Percentiles rank a stretch among this genome's conserved stretches.
phyloP scores from a whole-genome alignment of 2,329 filamentous ascomycete genomes.

The Colletotrichum gigasporum region DNA sequence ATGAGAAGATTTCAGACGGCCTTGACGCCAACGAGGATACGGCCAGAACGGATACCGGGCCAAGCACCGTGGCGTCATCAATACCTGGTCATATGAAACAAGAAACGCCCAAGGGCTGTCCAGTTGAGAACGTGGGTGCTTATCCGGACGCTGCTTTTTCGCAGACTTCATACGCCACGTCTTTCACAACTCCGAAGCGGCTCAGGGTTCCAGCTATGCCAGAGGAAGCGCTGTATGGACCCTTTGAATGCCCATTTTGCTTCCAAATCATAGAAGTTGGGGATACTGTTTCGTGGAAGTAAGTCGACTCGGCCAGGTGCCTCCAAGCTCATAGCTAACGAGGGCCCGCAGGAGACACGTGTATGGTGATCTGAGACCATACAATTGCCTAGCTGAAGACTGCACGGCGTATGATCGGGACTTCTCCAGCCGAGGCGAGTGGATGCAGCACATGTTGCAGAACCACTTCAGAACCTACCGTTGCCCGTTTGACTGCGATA shows the following conservation, averaged over 20 bases:
- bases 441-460: slow-evolving; percentile 37
- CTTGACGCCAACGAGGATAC: slow-evolving; percentile 31
- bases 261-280: slow-evolving; percentile 43
- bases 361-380: slow-evolving; percentile 48
- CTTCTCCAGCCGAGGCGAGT: slow-evolving; percentile 35
- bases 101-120: background rate
- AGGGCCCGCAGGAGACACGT: slow-evolving; percentile 49
- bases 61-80: slow-evolving; percentile 36
- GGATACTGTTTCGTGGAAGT: slow-evolving; percentile 42
- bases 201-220: slow-evolving; percentile 37
- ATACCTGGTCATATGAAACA: slow-evolving; percentile 33
- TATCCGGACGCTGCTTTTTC: slow-evolving; percentile 36
- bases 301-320: slow-evolving; percentile 11
- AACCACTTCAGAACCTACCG: slow-evolving; percentile 32
- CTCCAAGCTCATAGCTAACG: fast-evolving
- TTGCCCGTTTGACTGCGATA: background rate
- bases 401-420: slow-evolving; percentile 36
- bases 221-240: slow-evolving; percentile 32
- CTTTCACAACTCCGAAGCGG: slow-evolving; percentile 26
- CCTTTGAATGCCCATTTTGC: slow-evolving; percentile 52
- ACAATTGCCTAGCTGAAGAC: slow-evolving; percentile 41
- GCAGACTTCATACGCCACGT: slow-evolving; percentile 42
- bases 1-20: slow-evolving; percentile 40
- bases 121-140: slow-evolving; percentile 36
- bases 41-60: slow-evolving; percentile 3